A percentile compares a stretch with the other conserved stretches of the same genome.
Evolutionary conservation across 345 rosid species (phyloP).

Genomic region (Euphorbia pulcherrima): DNA sequence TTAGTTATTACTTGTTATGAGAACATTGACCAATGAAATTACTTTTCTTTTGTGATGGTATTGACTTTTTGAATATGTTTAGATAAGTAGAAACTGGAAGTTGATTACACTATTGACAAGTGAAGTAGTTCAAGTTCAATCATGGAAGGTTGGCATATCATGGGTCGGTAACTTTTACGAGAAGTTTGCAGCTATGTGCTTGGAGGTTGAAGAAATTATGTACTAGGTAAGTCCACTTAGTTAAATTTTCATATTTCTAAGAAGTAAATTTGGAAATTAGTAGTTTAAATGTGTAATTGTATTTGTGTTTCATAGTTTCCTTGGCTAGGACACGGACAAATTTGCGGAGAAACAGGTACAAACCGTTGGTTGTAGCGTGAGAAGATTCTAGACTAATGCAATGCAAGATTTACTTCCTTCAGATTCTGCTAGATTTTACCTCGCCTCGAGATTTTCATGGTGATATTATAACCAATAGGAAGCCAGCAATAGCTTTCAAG

Average conservation of each 20-base stretch:
- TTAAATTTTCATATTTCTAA: too few species aligned
- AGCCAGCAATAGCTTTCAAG: constrained; percentile 30
- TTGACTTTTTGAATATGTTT: constrained; percentile 17
- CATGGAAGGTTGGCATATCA: constrained; percentile 63
- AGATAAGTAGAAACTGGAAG: constrained; percentile 8
- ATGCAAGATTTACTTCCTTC: constrained; percentile 56
- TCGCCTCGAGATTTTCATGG: constrained; percentile 26
- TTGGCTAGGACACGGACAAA: constrained; percentile 61
- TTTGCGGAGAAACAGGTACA: constrained; percentile 76
- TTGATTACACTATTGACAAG: background rate
- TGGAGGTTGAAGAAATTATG: constrained; percentile 87
- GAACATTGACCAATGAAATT: background rate
- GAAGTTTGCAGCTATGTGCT: constrained; percentile 83
- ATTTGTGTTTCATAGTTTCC: background rate
- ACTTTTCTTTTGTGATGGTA: background rate
- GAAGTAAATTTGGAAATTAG: constrained; percentile 3
- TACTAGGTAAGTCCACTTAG: constrained; percentile 53
- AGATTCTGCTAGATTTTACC: constrained; percentile 31
- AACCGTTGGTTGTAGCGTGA: constrained; percentile 69
- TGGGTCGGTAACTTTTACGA: constrained; percentile 76
- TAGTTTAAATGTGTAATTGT: constrained; percentile 6
- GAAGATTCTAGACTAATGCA: constrained; percentile 66
- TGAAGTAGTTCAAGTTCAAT: constrained; percentile 7
- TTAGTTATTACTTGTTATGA: background rate
- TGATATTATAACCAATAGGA: constrained; percentile 37